Base-by-base conservation (phyloP, 441 rosid genomes). In the Jatropha multifida region DNA sequence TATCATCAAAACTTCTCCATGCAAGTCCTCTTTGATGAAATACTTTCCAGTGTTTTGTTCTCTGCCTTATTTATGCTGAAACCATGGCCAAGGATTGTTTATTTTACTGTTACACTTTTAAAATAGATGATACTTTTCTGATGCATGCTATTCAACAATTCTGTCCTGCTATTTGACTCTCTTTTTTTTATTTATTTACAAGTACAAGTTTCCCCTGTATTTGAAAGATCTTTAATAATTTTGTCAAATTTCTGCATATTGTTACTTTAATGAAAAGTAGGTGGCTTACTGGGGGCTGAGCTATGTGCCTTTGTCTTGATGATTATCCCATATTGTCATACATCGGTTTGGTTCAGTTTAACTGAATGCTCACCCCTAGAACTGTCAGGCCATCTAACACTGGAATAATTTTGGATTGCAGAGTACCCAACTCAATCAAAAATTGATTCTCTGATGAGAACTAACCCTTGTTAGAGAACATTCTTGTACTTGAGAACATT, bases 11-110 rank as follows among this genome's bases (percentile, higher is more conserved):
- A 48, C 5, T 58, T 49, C 18, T 68, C 2, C 51, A 23, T 48
- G 3, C 12, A 37, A 18, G 27, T 38, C 46, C 46, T 67, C 56
- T 76, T 72, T 51, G 56, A 60, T 71, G 52, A 14, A 10, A 38
- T 10, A 6, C 42, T 20, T 37, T 26, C 27, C 1, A 5, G 11
- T 15, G 27, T 65, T 69, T 70, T 41, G 2, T 46, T 52, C 49
- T 38, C 61, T 27, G 32, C 51, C 66, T 13, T 66, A 17, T 67
- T 44, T 17, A 12, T 67, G 20, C 38, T 56, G n/a, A 74, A 74
- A 52, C 69, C 64, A 55, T 42, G 12, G n/a, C 23, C 38, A 54
- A 62, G 7, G 44, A 44, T 32, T 20, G 26, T 75, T 40, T 46
- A 3, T 9, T 7, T 56, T 17, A 11, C 2, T 32, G 20, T 13